phyloP scores from a whole-genome alignment of 2,329 filamentous ascomycete genomes.

The Ophiocordyceps camponoti-leonardi region DNA sequence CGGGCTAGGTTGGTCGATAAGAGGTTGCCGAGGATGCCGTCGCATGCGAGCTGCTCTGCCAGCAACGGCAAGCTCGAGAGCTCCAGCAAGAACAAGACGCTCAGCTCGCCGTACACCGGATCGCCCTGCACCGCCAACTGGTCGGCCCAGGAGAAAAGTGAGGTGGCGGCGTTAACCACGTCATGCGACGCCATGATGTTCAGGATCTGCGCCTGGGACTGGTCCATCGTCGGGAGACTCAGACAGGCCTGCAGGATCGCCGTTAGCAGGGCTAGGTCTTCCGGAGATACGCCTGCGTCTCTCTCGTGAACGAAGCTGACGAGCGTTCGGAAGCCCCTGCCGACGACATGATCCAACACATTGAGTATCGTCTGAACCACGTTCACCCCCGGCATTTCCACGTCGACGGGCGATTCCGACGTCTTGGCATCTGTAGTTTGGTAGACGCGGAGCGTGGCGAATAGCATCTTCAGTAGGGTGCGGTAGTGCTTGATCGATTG shows the following conservation, averaged over 20 bases:
- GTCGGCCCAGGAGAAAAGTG: conserved; percentile 88
- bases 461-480: conserved; percentile 67
- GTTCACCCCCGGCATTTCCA: conserved; percentile 21
- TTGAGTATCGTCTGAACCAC: conserved; percentile 53
- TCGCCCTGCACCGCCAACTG: conserved; percentile 61
- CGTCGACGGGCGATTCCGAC: conserved; percentile 13
- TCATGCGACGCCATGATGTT: conserved; percentile 54
- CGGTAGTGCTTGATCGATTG: conserved; percentile 57
- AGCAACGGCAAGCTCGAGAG: conserved; percentile 66
- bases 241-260: conserved; percentile 76
- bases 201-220: conserved; percentile 53
- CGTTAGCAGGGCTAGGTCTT: conserved; percentile 74
- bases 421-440: conserved; percentile 18
- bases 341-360: conserved; percentile 63
- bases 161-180: conserved; percentile 63
- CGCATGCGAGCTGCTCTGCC: conserved; percentile 79
- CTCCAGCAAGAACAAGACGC: conserved; percentile 73
- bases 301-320: conserved; percentile 70
- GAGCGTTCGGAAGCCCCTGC: conserved; percentile 64
- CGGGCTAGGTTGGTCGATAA: conserved; percentile 64
- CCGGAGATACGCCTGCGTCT: conserved; percentile 42
- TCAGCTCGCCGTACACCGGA: conserved; percentile 86
- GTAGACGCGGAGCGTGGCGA: conserved; percentile 59
- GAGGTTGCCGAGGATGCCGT: conserved; percentile 66
- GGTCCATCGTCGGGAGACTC: conserved; percentile 57